Evolutionary conservation across 2,329 filamentous ascomycete species (phyloP).

Genomic region (Colletotrichum sp.): DNA sequence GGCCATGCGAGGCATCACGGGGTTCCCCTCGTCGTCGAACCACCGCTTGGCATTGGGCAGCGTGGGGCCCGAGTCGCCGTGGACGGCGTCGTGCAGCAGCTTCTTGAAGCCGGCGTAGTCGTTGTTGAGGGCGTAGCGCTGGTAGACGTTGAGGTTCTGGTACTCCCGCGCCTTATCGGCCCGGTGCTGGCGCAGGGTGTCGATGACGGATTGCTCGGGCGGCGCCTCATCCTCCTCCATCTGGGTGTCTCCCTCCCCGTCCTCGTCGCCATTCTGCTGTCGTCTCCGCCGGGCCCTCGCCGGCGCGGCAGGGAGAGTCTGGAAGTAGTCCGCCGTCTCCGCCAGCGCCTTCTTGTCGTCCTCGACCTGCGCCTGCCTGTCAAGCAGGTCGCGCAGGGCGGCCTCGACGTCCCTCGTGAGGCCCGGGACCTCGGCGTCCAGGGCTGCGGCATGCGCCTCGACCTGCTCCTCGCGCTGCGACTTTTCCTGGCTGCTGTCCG

Average conservation of each 20-base stretch:
- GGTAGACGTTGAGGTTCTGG: constrained; percentile 40
- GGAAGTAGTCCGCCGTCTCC: constrained; percentile 29
- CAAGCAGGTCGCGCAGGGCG: constrained; percentile 53
- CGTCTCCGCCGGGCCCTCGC: neutral
- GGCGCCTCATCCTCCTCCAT: constrained; percentile 13
- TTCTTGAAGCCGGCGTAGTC: constrained; percentile 66
- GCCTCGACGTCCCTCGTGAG: constrained; percentile 52
- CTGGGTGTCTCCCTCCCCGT: constrained; percentile 24
- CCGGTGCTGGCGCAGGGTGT: constrained; percentile 39
- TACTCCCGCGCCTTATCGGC: constrained; percentile 47
- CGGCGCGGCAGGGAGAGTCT: constrained; percentile 2
- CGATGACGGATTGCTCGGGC: constrained; percentile 29
- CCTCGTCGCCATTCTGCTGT: constrained; percentile 23
- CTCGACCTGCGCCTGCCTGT: constrained; percentile 52
- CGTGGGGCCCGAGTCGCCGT: constrained; percentile 52
- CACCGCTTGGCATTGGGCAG: constrained; percentile 59
- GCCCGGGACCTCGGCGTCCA: constrained; percentile 43
- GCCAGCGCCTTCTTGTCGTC: constrained; percentile 48
- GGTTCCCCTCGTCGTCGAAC: constrained; percentile 54
- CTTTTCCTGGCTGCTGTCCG: constrained; percentile 33
- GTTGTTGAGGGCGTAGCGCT: constrained; percentile 61
- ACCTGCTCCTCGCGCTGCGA: constrained; percentile 40
- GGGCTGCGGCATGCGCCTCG: constrained; percentile 40
- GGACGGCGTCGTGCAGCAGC: constrained; percentile 59
- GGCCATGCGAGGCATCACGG: constrained; percentile 29